A percentile compares a stretch with the other conserved stretches of the same genome.
These are phyloP conservation scores for Ustilago shanxiensis DNA, from an alignment of 1,284 basidiomycete genomes.

Conservation along the genomic window DNA sequence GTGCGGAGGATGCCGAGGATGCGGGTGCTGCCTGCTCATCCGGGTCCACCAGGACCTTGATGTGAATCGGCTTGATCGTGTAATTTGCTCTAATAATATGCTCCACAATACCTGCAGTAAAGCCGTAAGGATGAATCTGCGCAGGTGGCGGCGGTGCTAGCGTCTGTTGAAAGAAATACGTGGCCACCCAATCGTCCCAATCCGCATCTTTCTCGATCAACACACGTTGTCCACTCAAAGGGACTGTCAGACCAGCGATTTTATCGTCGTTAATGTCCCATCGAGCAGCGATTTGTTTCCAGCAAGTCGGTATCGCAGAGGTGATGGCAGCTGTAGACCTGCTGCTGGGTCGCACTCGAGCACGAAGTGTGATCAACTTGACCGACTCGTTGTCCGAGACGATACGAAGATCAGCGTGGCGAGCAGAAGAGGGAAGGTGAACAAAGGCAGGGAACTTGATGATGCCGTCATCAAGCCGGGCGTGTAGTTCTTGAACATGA, in stretches of 20 bases:
- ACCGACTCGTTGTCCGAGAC: conserved; percentile 3
- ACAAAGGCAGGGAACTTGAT: conserved; percentile 31
- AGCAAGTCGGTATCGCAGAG: background rate
- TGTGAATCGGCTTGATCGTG: conserved; percentile 5
- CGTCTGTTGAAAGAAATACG: conserved; percentile 7
- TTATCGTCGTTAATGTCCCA: conserved; percentile 8
- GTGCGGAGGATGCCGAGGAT: background rate
- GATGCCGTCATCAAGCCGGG: background rate
- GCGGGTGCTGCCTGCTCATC: background rate
- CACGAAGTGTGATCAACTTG: conserved; percentile 10
- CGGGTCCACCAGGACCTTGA: conserved; percentile 16
- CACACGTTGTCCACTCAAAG: background rate
- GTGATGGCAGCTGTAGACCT: background rate
- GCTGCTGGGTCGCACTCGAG: background rate
- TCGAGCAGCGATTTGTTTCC: conserved; percentile 12
- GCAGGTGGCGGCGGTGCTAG: background rate
- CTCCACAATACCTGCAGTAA: background rate
- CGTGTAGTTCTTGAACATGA: background rate
- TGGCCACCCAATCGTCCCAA: conserved; percentile 24
- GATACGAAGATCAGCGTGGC: background rate
- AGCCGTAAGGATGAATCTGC: background rate
- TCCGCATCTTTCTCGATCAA: conserved; percentile 22
- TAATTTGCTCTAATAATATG: background rate
- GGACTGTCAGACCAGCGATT: conserved; percentile 21
- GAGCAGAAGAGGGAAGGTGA: conserved; percentile 20